Percentiles rank a stretch among this genome's conserved stretches.
These are phyloP conservation scores for Trichomonas gallinae DNA, from an alignment of 208 protist species.

Conservation along the genomic window DNA sequence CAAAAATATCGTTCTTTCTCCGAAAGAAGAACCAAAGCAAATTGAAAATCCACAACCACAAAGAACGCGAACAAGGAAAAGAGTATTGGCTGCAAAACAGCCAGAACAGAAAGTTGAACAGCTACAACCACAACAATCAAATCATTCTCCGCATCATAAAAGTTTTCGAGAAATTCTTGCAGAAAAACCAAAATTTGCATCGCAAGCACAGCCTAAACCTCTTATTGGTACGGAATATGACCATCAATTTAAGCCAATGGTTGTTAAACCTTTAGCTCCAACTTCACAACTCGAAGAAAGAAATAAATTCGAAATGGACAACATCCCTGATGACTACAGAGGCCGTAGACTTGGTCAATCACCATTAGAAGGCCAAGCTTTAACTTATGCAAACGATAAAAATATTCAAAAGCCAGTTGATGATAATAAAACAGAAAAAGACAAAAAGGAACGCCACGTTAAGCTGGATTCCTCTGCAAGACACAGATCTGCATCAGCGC, in stretches of 20 bases:
- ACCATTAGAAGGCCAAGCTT: background rate
- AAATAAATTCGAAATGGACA: background rate
- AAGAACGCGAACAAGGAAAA: background rate
- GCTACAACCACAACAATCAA: background rate
- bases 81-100: background rate
- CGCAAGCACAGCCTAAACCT: background rate
- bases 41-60: background rate
- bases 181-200: background rate
- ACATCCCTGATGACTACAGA: background rate
- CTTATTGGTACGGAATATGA: background rate
- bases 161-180: background rate
- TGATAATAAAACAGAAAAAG: background rate
- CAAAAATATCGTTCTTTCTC: background rate
- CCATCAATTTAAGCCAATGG: background rate
- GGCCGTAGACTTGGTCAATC: background rate
- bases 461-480: background rate
- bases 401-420: background rate
- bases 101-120: background rate
- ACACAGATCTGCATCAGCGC: background rate
- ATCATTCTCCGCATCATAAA: background rate
- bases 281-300: background rate
- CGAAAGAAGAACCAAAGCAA: background rate
- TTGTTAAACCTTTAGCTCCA: background rate
- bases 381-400: background rate
- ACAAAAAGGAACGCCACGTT: background rate